These are phyloP conservation scores for Leccinum boreale DNA, from an alignment of 768 basidiomycete genomes.

Conservation along the genomic window DNA sequence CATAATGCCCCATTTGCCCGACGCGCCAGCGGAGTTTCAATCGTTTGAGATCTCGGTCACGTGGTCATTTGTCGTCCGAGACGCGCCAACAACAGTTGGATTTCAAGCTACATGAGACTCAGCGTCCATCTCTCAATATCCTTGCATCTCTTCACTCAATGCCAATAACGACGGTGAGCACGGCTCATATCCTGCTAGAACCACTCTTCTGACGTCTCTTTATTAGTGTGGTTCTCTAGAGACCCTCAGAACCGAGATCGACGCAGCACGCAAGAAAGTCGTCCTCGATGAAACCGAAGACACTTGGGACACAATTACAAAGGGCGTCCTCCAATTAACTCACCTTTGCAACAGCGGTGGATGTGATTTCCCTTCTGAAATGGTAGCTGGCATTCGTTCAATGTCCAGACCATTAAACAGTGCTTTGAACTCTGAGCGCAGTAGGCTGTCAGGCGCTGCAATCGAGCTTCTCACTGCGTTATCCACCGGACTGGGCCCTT, in stretches of 20 bases:
- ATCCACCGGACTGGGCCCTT: constrained; percentile 51
- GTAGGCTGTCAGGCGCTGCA: constrained; percentile 63
- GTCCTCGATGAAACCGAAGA: constrained; percentile 69
- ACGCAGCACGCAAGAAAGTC: constrained; percentile 39
- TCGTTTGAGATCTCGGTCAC: too few relatives aligned
- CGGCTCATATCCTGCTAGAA: rapidly evolving
- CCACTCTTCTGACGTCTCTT: neutral
- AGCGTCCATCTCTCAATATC: neutral
- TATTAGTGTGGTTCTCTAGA: constrained; percentile 33
- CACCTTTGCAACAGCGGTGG: constrained; percentile 50
- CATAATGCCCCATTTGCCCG: too few relatives aligned
- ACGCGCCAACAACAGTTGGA: constrained; percentile 16
- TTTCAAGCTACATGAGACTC: constrained; percentile 17
- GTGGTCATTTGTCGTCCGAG: constrained; percentile 7
- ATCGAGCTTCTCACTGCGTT: constrained; percentile 58
- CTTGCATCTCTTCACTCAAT: constrained; percentile 13
- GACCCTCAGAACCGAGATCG: constrained; percentile 38
- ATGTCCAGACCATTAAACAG: constrained; percentile 51
- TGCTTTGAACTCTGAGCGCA: constrained; percentile 71
- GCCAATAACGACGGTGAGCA: constrained; percentile 29
- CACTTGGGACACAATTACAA: constrained; percentile 68
- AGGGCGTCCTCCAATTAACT: constrained; percentile 45
- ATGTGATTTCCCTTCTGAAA: constrained; percentile 47
- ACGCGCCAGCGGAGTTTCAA: too few relatives aligned
- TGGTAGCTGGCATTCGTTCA: constrained; percentile 49